Evolutionary conservation across 805 yeast species (phyloP).

Genomic region (Nakazawaea wyomingensis): DNA sequence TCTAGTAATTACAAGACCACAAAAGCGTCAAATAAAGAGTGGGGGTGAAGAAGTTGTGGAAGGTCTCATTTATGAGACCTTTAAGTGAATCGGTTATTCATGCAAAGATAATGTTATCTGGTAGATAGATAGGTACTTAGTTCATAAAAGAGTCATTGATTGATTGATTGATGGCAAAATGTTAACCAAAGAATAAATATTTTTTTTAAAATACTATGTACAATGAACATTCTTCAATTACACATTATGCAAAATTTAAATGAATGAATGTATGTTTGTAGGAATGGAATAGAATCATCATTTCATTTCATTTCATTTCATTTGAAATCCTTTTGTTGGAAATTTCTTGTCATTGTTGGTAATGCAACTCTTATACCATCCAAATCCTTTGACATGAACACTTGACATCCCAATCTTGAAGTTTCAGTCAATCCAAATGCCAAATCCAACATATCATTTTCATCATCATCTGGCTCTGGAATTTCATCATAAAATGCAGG

Average conservation of each 20-base stretch:
- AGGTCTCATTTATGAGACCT: no score
- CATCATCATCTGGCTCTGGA: constrained; percentile 96
- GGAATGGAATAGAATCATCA: no score
- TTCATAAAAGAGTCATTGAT: no score
- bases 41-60: no score
- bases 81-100: no score
- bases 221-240: background rate
- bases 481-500: constrained; percentile 88
- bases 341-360: constrained; percentile 95
- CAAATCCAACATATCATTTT: constrained; percentile 95
- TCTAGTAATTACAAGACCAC: background rate
- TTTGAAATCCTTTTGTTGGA: constrained; percentile 74
- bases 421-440: constrained; percentile 98
- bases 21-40: background rate
- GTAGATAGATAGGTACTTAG: no score
- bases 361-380: constrained; percentile 94
- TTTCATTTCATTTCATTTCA: no score
- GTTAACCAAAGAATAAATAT: background rate
- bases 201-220: background rate
- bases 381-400: constrained; percentile 79
- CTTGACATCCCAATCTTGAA: constrained; percentile 92
- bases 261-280: no score
- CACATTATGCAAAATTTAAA: no score
- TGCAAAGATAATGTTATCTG: no score
- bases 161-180: no score